These are phyloP conservation scores for Porpolomopsis calyptriformis DNA, from an alignment of 768 basidiomycete genomes.

Conservation along the genomic window DNA sequence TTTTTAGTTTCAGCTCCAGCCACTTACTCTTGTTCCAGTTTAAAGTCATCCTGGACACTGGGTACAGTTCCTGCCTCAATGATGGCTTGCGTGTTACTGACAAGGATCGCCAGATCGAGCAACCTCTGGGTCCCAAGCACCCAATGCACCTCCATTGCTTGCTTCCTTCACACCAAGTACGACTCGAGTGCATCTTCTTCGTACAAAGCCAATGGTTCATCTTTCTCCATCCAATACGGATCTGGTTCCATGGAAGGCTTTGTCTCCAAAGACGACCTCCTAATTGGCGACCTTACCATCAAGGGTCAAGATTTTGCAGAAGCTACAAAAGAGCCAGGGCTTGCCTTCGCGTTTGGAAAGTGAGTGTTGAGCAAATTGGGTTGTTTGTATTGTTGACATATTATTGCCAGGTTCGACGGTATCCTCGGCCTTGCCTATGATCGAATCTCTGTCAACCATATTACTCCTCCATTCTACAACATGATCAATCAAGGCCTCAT, in stretches of 20 bases:
- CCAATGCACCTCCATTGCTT: slow-evolving; percentile 78
- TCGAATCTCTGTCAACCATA: slow-evolving; percentile 89
- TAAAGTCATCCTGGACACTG: slow-evolving; percentile 93
- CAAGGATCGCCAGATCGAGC: slow-evolving; percentile 48
- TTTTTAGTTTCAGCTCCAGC: neutral
- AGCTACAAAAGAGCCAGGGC: slow-evolving; percentile 90
- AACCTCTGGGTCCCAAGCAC: slow-evolving; percentile 91
- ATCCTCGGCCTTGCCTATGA: slow-evolving; percentile 92
- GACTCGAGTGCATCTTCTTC: slow-evolving; percentile 69
- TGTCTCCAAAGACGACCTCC: slow-evolving; percentile 72
- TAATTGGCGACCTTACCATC: slow-evolving; percentile 76
- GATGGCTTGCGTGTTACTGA: slow-evolving; percentile 8
- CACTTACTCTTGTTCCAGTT: slow-evolving; percentile 36
- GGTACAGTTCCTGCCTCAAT: slow-evolving; percentile 28
- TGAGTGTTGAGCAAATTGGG: slow-evolving; percentile 27
- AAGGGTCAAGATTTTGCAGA: slow-evolving; percentile 83
- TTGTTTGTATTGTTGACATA: neutral
- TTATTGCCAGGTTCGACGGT: slow-evolving; percentile 72
- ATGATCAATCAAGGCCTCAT: slow-evolving; percentile 79
- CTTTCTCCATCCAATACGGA: slow-evolving; percentile 88
- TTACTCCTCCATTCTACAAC: slow-evolving; percentile 88
- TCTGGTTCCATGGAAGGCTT: slow-evolving; percentile 96
- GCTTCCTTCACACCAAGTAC: slow-evolving; percentile 92
- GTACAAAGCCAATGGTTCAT: slow-evolving; percentile 81
- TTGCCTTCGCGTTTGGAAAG: slow-evolving; percentile 96